Percentiles rank a stretch among this genome's conserved stretches.
phyloP scores from a whole-genome alignment of 1,139 yeast species.

The Magnusiomyces tetraspermus region DNA sequence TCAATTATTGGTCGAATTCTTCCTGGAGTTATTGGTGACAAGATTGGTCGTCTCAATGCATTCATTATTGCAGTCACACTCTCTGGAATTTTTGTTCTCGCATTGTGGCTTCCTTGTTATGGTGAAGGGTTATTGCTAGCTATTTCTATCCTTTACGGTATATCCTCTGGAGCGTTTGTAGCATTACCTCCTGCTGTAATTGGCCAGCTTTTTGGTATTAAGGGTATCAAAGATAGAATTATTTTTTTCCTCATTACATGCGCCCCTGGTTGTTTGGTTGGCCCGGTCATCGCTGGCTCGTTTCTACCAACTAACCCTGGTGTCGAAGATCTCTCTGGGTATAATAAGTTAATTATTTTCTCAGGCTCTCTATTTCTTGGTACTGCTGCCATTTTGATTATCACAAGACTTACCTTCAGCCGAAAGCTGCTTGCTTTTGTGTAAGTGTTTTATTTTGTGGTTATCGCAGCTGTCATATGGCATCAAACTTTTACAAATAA shows the following conservation, averaged over 20 bases:
- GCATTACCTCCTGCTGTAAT: conserved; percentile 35
- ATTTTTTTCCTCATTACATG: conserved; percentile 50
- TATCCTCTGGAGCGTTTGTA: conserved; percentile 36
- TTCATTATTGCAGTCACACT: conserved; percentile 29
- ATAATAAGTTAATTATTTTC: conserved; percentile 18
- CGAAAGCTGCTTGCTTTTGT: conserved; percentile 1
- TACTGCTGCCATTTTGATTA: not conserved
- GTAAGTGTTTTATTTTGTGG: too few species aligned
- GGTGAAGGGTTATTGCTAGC: conserved; percentile 23
- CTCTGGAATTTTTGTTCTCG: conserved; percentile 23
- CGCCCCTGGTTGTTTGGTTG: conserved; percentile 40
- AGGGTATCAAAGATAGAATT: conserved; percentile 39
- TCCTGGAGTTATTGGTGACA: conserved; percentile 42
- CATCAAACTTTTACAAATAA: too few species aligned
- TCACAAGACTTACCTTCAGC: not conserved
- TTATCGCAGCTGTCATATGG: too few species aligned
- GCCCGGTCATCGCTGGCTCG: conserved; percentile 43
- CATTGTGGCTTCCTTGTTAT: conserved; percentile 25
- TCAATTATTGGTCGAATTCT: conserved; percentile 43
- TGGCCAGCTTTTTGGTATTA: conserved; percentile 42
- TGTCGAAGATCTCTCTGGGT: conserved; percentile 13
- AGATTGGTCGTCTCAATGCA: conserved; percentile 39
- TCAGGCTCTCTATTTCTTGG: conserved; percentile 20
- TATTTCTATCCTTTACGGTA: conserved; percentile 41
- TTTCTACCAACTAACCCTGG: conserved; percentile 24